Evolutionary conservation across 768 basidiomycete species (phyloP).

Genomic region (Leccinum incarnatum): DNA sequence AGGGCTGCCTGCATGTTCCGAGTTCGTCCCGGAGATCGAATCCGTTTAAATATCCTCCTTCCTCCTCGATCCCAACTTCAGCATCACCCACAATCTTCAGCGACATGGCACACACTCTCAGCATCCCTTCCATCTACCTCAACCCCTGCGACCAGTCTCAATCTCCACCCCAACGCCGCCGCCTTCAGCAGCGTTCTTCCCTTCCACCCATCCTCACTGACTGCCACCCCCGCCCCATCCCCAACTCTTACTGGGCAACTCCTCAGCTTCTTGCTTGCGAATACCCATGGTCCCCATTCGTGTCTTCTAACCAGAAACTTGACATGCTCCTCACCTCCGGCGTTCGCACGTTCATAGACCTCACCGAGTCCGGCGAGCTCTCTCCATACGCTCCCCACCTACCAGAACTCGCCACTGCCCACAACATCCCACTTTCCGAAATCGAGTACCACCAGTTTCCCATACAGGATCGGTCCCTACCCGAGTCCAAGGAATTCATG

Average conservation of each 20-base stretch:
- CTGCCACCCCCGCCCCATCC: constrained; percentile 54
- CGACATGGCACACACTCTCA: neutral
- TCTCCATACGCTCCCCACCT: constrained; percentile 61
- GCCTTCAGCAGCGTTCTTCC: constrained; percentile 18
- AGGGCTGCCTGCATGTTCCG: constrained; percentile 1
- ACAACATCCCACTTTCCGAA: constrained; percentile 51
- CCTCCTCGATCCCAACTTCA: neutral
- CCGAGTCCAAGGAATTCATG: constrained; percentile 57
- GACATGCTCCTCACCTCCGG: constrained; percentile 70
- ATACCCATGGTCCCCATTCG: constrained; percentile 70
- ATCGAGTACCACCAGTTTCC: constrained; percentile 80
- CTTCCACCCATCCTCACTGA: constrained; percentile 15
- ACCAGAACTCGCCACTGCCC: constrained; percentile 46
- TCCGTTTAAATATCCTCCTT: constrained; percentile 15
- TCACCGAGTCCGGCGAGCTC: constrained; percentile 80
- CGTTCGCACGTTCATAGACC: constrained; percentile 79
- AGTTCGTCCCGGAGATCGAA: constrained; percentile 1
- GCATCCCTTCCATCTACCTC: constrained; percentile 13
- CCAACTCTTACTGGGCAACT: constrained; percentile 87
- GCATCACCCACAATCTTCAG: constrained; percentile 7
- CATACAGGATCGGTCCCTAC: constrained; percentile 69
- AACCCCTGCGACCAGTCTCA: neutral
- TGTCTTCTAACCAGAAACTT: constrained; percentile 58
- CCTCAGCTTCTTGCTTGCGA: constrained; percentile 73
- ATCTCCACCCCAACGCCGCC: neutral